A percentile compares a stretch with the other conserved stretches of the same genome.
Conservation (phyloP, 208 protist genomes). For the Crithidia sp. region DNA sequence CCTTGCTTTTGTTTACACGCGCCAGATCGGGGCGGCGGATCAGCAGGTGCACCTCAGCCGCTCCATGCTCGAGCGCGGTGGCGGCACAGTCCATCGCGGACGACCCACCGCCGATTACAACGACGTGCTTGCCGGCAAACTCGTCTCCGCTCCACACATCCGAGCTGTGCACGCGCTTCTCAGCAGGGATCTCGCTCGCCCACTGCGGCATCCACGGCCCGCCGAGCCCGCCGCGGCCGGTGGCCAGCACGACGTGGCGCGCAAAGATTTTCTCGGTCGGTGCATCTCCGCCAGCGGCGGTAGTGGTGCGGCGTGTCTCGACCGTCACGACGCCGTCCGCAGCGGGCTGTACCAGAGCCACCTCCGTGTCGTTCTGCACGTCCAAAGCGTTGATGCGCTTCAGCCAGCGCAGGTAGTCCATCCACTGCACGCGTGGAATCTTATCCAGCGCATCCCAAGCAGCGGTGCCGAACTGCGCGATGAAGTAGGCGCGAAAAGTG, state of each 20-base stretch:
- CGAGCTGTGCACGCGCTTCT: conserved; percentile 16
- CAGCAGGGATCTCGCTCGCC: conserved; percentile 2
- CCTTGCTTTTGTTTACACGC: conserved; percentile 26
- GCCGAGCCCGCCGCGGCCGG: conserved; percentile 8
- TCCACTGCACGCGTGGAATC: conserved; percentile 21
- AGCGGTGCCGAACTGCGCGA: conserved; percentile 5
- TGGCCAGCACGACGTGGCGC: conserved; percentile 23
- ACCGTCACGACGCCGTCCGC: conserved; percentile 9
- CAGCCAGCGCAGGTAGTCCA: conserved; percentile 27
- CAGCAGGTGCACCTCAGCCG: conserved; percentile 21
- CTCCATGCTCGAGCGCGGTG: conserved; percentile 19
- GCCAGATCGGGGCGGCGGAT: conserved; percentile 11
- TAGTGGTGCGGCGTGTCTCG: conserved; percentile 2
- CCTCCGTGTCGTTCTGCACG: conserved; percentile 17
- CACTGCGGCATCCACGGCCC: conserved; percentile 15
- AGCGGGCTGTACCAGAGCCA: conserved; percentile 9
- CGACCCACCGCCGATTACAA: conserved; percentile 20
- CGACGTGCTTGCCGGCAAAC: conserved; percentile 10
- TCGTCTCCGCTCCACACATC: conserved; percentile 8
- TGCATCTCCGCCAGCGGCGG: neutral
- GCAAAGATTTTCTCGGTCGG: conserved; percentile 10
- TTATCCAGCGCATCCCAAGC: conserved; percentile 24
- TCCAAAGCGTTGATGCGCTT: conserved; percentile 2
- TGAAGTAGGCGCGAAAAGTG: conserved; percentile 19
- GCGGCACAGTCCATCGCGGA: conserved; percentile 18